Percentiles rank a stretch among this genome's conserved stretches.
phyloP scores from a whole-genome alignment of 2,329 filamentous ascomycete species.

The Biscogniauxia marginata region DNA sequence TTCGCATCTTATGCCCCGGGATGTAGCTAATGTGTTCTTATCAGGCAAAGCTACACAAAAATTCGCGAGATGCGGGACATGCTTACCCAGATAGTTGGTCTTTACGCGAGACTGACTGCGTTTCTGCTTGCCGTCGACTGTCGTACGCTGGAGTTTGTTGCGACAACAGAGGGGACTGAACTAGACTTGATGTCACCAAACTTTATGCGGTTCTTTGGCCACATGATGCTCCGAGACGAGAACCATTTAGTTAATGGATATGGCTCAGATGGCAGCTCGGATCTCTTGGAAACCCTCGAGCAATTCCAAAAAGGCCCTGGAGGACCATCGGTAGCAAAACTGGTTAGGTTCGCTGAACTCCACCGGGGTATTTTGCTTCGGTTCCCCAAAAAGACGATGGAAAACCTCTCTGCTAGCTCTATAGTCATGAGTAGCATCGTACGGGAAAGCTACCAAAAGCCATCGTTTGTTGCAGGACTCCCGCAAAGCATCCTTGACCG shows the following conservation, averaged over 20 bases:
- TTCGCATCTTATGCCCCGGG: neutral
- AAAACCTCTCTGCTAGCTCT: constrained; percentile 40
- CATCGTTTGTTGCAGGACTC: constrained; percentile 13
- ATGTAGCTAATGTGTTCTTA: constrained; percentile 10
- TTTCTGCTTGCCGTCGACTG: constrained; percentile 53
- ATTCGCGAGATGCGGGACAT: constrained; percentile 29
- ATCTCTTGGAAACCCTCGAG: constrained; percentile 42
- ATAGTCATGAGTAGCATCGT: constrained; percentile 22
- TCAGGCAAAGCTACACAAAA: constrained; percentile 25
- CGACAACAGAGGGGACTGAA: constrained; percentile 30
- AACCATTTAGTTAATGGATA: constrained; percentile 31
- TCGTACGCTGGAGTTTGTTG: constrained; percentile 30
- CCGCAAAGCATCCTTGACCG: constrained; percentile 24
- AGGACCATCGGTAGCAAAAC: constrained; percentile 39
- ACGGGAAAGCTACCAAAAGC: constrained; percentile 30
- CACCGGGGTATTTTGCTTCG: constrained; percentile 42
- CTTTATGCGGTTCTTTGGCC: constrained; percentile 47
- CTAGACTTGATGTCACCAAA: constrained; percentile 41
- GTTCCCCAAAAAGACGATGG: constrained; percentile 45
- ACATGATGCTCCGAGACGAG: constrained; percentile 37
- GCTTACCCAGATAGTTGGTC: constrained; percentile 34
- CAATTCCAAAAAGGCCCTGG: constrained; percentile 41
- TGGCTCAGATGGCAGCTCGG: constrained; percentile 28
- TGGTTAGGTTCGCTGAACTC: constrained; percentile 43
- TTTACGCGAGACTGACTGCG: constrained; percentile 50